These are phyloP conservation scores for Wickerhamiella alocasiicola DNA, from an alignment of 805 yeast species.

Conservation along the genomic window DNA sequence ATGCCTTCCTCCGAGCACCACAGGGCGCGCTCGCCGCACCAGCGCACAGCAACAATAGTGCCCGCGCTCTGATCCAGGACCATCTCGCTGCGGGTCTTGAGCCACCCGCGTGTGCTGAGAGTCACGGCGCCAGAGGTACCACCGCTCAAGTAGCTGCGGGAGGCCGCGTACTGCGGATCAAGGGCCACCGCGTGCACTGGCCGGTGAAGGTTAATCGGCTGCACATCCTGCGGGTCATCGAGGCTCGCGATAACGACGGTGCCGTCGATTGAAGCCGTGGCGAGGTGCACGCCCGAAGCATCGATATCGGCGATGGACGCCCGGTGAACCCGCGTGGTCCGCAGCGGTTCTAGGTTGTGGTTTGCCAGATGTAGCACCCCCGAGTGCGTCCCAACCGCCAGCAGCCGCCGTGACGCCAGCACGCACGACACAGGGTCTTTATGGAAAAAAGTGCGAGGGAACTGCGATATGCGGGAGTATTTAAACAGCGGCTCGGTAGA, in stretches of 20 bases:
- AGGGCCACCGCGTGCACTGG: conserved; percentile 82
- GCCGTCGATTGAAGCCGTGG: conserved; percentile 90
- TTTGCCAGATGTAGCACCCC: conserved; percentile 63
- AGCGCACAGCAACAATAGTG: conserved; percentile 52
- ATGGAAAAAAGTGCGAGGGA: conserved; percentile 59
- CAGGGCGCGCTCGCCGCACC: conserved; percentile 46
- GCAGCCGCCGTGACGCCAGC: conserved; percentile 43
- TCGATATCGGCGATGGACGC: conserved; percentile 63
- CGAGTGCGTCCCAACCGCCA: conserved; percentile 80
- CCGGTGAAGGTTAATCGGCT: conserved; percentile 69
- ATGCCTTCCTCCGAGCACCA: conserved; percentile 85
- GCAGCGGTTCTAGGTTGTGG: conserved; percentile 45
- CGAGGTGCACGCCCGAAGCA: conserved; percentile 58
- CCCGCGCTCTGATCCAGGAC: conserved; percentile 33
- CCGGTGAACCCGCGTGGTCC: conserved; percentile 73
- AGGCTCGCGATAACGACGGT: conserved; percentile 73
- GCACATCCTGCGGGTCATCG: conserved; percentile 45
- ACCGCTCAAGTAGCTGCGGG: conserved; percentile 66
- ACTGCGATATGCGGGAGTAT: conserved; percentile 53
- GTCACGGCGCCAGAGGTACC: conserved; percentile 81
- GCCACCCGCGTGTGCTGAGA: conserved; percentile 70
- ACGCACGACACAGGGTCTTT: conserved; percentile 72
- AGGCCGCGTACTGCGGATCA: conserved; percentile 51
- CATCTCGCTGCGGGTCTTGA: conserved; percentile 66
- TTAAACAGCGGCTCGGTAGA: conserved; percentile 52